Base-by-base conservation (phyloP, 169 alveolate species). In the Neospora caninum region DNA sequence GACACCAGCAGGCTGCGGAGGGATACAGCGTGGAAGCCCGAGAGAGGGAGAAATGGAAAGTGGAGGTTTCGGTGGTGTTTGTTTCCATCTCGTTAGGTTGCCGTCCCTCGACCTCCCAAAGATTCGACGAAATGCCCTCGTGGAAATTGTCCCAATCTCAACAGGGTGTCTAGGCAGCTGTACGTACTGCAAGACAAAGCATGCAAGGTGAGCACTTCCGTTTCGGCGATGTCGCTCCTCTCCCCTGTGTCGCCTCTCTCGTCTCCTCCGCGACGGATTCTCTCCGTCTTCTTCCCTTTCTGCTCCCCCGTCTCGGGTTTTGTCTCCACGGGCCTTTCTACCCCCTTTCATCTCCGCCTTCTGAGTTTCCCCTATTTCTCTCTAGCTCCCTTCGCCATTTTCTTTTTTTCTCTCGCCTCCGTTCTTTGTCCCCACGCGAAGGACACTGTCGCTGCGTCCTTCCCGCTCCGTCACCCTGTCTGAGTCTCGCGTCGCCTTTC, bases 101-200 rank as follows among this genome's bases (percentile, higher is more conserved):
- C 99, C 99, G 31, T 96, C 99, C 0, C 94, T 99, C 87, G 99
- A 98, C 80, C 96, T 99, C 87, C 99, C 99, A 38, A 99, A 99
- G 96, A 99, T 99, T n/a, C 96, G 99, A 73, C 97, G 98, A 91
- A 99, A 99, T 94, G 97, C 97, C 88, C 97, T 96, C 73, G 97
- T 99, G 39, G 99, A 99, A 96, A 99, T 98, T 45, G 97, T 98
- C 92, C 98, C 99, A 39, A 95, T 99, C 92, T 97, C 98, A 92
- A 98, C 99, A 49, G 99, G 99, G n/a, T 99, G 99, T 87, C 97
- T 99, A 39, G 99, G 99, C 78, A 97, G 98, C 91, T 99, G 99
- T 96, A 99, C 99, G 22, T 99, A 98, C 95, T 99, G 99, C 97
- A 99, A 99, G 94, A 99, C 99, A 42, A 98, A 98, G 96, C 99